phyloP scores from a whole-genome alignment of 1,284 basidiomycete genomes.

The Malassezia nana region DNA sequence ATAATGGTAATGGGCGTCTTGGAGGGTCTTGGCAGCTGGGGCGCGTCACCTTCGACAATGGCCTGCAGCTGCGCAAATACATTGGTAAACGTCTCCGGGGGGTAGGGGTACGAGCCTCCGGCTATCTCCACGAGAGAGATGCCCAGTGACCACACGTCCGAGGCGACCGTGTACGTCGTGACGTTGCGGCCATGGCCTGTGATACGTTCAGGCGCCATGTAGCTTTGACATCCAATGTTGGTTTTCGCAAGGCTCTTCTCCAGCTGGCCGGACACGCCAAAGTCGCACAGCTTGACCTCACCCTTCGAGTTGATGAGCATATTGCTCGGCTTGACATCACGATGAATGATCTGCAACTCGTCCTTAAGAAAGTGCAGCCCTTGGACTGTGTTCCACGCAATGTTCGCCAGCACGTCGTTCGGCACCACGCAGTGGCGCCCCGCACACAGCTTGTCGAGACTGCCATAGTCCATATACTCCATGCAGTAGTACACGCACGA shows the following conservation, averaged over 20 bases:
- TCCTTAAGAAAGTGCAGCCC: slow-evolving; percentile 94
- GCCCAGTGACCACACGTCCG: slow-evolving; percentile 97
- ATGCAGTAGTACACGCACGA: slow-evolving; percentile 98
- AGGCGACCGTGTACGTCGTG: slow-evolving; percentile 87
- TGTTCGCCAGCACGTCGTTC: slow-evolving; percentile 73
- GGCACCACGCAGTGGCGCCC: slow-evolving; percentile 55
- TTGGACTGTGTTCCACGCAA: slow-evolving; percentile 72
- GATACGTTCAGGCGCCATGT: slow-evolving; percentile 97
- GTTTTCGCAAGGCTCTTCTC: slow-evolving; percentile 94
- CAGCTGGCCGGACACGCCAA: slow-evolving; percentile 92
- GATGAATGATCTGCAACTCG: slow-evolving; percentile 89
- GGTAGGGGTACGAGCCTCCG: slow-evolving; percentile 86
- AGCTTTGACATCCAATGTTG: slow-evolving; percentile 95
- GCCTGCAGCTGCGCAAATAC: slow-evolving; percentile 92
- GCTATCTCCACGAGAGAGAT: slow-evolving; percentile 88
- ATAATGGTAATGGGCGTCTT: slow-evolving; percentile 6
- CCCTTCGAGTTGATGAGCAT: slow-evolving; percentile 82
- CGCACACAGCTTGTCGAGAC: slow-evolving; percentile 65
- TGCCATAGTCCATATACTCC: slow-evolving; percentile 97
- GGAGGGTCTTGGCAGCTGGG: slow-evolving; percentile 59
- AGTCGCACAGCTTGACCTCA: slow-evolving; percentile 89
- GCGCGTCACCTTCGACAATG: slow-evolving; percentile 87
- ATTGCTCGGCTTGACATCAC: slow-evolving; percentile 96
- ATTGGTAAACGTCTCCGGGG: slow-evolving; percentile 94
- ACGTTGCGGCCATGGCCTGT: slow-evolving; percentile 82